Percentiles rank a stretch among this genome's conserved stretches.
Conservation (phyloP, 2,329 filamentous ascomycete genomes). For the Colletotrichum eleusines region DNA sequence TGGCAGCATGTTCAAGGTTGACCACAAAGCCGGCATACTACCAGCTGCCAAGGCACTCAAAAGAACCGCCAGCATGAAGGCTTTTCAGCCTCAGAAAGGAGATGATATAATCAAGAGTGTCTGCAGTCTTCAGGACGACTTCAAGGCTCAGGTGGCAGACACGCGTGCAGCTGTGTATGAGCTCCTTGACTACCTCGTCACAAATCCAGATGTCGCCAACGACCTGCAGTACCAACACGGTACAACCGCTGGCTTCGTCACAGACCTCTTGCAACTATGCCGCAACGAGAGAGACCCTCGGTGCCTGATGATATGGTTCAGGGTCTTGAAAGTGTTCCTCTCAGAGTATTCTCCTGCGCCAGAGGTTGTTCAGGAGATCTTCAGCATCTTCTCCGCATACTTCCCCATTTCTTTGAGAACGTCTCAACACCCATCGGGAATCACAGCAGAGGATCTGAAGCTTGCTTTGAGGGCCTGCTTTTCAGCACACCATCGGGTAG, state of each 20-base stretch:
- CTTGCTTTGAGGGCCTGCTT: conserved; percentile 66
- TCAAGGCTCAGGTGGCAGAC: conserved; percentile 63
- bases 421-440: conserved; percentile 60
- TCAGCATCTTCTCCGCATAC: conserved; percentile 69
- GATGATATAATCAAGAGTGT: conserved; percentile 63
- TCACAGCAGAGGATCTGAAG: conserved; percentile 70
- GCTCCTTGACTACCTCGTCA: conserved; percentile 59
- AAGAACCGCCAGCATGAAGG: conserved; percentile 61
- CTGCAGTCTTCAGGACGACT: conserved; percentile 67
- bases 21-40: conserved; percentile 70
- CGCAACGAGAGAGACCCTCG: conserved; percentile 68
- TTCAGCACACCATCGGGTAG: conserved; percentile 60
- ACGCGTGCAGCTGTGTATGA: conserved; percentile 66
- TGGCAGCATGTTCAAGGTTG: conserved; percentile 68
- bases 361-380: conserved; percentile 63
- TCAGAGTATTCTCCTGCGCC: conserved; percentile 58
- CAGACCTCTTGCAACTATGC: conserved; percentile 63
- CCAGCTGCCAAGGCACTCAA: conserved; percentile 66
- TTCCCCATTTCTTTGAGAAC: conserved; percentile 70
- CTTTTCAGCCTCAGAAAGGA: conserved; percentile 63
- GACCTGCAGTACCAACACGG: conserved; percentile 61
- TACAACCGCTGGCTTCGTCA: conserved; percentile 60
- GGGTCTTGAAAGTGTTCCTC: conserved; percentile 60
- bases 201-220: conserved; percentile 55
- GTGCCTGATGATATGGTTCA: conserved; percentile 70